Percentiles rank a stretch among this genome's conserved stretches.
Conservation (phyloP, 2,329 filamentous ascomycete genomes). For the Aspergillus persii region DNA sequence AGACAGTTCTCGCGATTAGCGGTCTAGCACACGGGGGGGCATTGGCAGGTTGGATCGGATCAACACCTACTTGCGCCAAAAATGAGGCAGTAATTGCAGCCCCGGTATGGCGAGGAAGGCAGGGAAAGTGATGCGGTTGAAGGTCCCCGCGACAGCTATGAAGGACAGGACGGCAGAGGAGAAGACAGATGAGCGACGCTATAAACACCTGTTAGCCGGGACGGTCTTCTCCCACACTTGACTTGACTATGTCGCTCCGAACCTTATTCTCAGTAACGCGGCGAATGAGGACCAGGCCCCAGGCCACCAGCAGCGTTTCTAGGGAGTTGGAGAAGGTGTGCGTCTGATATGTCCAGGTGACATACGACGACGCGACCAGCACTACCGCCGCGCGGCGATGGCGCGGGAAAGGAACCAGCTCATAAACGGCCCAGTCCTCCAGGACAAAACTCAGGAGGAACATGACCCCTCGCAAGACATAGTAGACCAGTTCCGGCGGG, state of each 20-base stretch:
- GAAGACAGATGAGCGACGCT: slow-evolving; percentile 73
- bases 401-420: slow-evolving; percentile 75
- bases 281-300: slow-evolving; percentile 88
- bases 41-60: background rate
- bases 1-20: slow-evolving; percentile 33
- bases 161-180: slow-evolving; percentile 77
- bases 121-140: slow-evolving; percentile 96
- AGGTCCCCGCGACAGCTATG: slow-evolving; percentile 79
- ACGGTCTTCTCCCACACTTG: background rate
- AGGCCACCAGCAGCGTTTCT: slow-evolving; percentile 87
- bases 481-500: slow-evolving; percentile 84
- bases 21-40: slow-evolving; percentile 1
- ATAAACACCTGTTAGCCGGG: slow-evolving; percentile 15
- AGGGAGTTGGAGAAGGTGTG: slow-evolving; percentile 98
- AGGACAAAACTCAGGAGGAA: slow-evolving; percentile 93
- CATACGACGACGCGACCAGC: slow-evolving; percentile 91
- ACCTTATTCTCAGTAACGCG: slow-evolving; percentile 80
- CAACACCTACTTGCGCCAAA: slow-evolving; percentile 67
- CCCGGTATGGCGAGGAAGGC: slow-evolving; percentile 86
- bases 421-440: slow-evolving; percentile 95
- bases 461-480: slow-evolving; percentile 84
- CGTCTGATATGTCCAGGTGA: slow-evolving; percentile 97
- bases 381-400: slow-evolving; percentile 71
- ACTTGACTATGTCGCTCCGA: slow-evolving; percentile 6
- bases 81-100: slow-evolving; percentile 79